phyloP scores from a whole-genome alignment of 2,329 filamentous ascomycete genomes.

The Epichloe hybrida region DNA sequence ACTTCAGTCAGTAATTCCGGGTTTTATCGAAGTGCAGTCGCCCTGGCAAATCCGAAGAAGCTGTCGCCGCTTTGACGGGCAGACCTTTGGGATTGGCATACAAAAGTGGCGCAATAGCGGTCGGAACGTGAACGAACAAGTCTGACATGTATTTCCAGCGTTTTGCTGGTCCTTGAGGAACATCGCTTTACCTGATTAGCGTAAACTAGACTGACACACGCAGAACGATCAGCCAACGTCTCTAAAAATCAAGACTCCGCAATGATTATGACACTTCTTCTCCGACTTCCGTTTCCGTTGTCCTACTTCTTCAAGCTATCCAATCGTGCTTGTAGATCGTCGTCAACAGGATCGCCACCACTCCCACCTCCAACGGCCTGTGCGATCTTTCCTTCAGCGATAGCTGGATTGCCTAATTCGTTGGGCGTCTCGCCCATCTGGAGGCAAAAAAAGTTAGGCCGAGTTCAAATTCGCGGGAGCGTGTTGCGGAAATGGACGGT shows the following conservation, averaged over 20 bases:
- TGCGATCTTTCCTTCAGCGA: conserved; percentile 65
- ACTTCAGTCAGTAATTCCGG: too few species aligned
- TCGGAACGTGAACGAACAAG: neutral
- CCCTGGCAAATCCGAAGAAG: too few species aligned
- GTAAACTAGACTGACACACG: neutral
- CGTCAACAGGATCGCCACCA: conserved; percentile 52
- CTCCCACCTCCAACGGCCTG: conserved; percentile 63
- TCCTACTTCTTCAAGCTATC: conserved; percentile 60
- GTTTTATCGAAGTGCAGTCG: too few species aligned
- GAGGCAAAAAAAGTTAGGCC: conserved; percentile 8
- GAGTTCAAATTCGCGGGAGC: neutral
- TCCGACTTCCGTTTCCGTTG: neutral
- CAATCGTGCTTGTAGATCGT: conserved; percentile 85
- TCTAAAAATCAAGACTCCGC: neutral
- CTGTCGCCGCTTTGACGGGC: too few species aligned
- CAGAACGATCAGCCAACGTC: neutral
- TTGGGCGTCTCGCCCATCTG: conserved; percentile 87
- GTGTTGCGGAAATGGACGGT: neutral
- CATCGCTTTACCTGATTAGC: neutral
- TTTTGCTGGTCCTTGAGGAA: neutral
- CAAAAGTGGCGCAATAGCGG: neutral
- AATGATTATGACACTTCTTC: neutral
- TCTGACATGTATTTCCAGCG: neutral
- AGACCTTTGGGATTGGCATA: too few species aligned
- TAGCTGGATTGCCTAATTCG: conserved; percentile 60